Evolutionary conservation across 176 grass and related monocot genomes (phyloP).

Genomic region (Stipa capillata): DNA sequence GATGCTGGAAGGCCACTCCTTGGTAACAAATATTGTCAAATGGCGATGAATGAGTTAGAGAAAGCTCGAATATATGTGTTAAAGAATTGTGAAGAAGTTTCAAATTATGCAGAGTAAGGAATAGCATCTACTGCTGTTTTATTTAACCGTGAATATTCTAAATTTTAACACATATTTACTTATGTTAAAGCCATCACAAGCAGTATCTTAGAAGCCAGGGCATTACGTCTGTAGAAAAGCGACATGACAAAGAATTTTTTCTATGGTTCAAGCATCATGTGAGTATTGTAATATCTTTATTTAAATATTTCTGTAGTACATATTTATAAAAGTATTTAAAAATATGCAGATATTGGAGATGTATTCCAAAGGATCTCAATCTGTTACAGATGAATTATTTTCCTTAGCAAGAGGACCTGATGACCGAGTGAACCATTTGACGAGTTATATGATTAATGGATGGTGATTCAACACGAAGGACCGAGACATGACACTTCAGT

Average conservation of each 20-base stretch:
- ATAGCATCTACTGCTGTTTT: too few relatives aligned
- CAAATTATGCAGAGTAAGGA: not conserved
- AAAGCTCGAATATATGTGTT: not conserved
- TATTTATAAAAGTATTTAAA: too few relatives aligned
- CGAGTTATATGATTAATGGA: not conserved
- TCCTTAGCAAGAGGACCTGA: too few relatives aligned
- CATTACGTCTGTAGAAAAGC: not conserved
- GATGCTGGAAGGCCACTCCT: not conserved
- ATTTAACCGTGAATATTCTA: not conserved
- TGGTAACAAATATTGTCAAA: not conserved
- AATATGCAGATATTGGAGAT: too few relatives aligned
- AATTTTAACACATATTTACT: not conserved
- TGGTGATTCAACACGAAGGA: not conserved
- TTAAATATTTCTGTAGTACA: too few relatives aligned
- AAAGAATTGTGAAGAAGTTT: not conserved
- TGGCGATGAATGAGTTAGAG: not conserved
- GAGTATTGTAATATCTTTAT: not conserved
- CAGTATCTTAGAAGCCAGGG: not conserved
- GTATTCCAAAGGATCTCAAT: too few relatives aligned
- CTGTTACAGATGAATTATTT: too few relatives aligned
- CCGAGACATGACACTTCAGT: not conserved
- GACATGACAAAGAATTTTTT: not conserved
- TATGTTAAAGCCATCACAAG: not conserved
- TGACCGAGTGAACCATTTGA: too few relatives aligned
- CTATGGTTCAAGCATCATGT: not conserved